Evolutionary conservation across 2,329 filamentous ascomycete species (phyloP), one percentile per base, ranked within the genome.

Genomic region (Pseudofabraea citricarpa): DNA sequence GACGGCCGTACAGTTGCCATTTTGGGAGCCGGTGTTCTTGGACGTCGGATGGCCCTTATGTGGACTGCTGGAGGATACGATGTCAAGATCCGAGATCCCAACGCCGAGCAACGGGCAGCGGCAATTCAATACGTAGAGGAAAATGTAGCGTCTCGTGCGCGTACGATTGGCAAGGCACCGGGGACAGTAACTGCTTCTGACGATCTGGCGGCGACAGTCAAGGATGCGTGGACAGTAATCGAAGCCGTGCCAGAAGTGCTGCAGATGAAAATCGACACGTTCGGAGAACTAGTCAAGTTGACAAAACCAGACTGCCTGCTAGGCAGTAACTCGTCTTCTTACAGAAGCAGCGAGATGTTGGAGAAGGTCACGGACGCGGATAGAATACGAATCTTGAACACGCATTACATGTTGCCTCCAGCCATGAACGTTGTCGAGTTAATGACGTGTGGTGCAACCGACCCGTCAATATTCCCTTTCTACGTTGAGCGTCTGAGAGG

Each of bases 241-340:
- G 64, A 66, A 53, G 63, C 69, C 43, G 61, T 73, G 6, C 70
- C 70, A 0, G 70, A 73, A 47, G 57, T 59, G 20, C 52, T 73
- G 6, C 32, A 55, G 0, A 52, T 71, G n/a, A 73, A 73, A 48
- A 62, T 56, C 36, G 50, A 58, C 2, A 55, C 69, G 4, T 62
- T 73, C 19, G 33, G 46, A 1, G 52, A 71, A 18, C 55, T 73
- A 2, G 70, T 72, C 48, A 44, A 56, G 1, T 36, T 65, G 2
- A 61, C 69, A 0, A 51, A 56, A 0, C 44, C 55, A 0, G 57
- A 64, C 1, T 64, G 63, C 0, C 66, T 72, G 5, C 63, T 73
- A 35, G 69, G 66, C 0, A 70, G 68, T 0, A 73, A 73, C 41
- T 73, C 70, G 1, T 71, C 69, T 45, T 72, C 69, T 40, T 71